Evolutionary conservation across 768 basidiomycete species (phyloP), one percentile per base, ranked within the genome.

Genomic region (Amanita phalloides): DNA sequence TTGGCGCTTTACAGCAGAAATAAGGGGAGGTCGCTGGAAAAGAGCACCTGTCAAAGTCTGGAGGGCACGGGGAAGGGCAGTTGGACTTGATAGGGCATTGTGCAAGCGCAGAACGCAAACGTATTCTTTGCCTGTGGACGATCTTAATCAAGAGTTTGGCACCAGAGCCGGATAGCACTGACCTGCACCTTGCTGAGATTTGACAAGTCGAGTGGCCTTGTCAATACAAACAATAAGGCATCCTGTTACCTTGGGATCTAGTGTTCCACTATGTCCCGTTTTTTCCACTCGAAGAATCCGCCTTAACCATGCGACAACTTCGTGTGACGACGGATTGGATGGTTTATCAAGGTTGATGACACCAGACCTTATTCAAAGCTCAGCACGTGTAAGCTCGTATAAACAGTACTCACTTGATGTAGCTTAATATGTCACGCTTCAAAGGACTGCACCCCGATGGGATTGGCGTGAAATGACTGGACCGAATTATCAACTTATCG

Each of bases 291-390:
- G 84, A 49, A 99, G 68, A 57, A 99, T 99, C n/a, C 96, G 82
- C 60, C 94, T 80, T 56, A 99, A 71, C 96, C 96, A 99, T 13
- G 96, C 96, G 58, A 99, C 96, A 49, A 99, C 96, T 75, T 99
- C 96, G 68, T 99, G 96, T 4, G 94, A 95, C 14, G 94, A 96
- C 3, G 95, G 95, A 70, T 98, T 99, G 30, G 95, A 97, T 21
- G 96, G 96, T 64, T 99, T 99, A 79, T 99, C 96, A 58, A 99
- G 77, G 72, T 99, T 99, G 66, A 99, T 99, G 49, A 97, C 90
- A 59, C 96, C 96, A 58, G 94, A 91, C 74, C 92, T 95, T 57
- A 5, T n/a, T 53, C 55, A 20, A 53, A 41, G 47, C 54, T 48
- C 42, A 54, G n/a, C 21, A 35, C 56, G 23, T 23, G 6, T 14